Conservation (phyloP, 2,329 filamentous ascomycete genomes). For the Metarhizium humberi region DNA sequence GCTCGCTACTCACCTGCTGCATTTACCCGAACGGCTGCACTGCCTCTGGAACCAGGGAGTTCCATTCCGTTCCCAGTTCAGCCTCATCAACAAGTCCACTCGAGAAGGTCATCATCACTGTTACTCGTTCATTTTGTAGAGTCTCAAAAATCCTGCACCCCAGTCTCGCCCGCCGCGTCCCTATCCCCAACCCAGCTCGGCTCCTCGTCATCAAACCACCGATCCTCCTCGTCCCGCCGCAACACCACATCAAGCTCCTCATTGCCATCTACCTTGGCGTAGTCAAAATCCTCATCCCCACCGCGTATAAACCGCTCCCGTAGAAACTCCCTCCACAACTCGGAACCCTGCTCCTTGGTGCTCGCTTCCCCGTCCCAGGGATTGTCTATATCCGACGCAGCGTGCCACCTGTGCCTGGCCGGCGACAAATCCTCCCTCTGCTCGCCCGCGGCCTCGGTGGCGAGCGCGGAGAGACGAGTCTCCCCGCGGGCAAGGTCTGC, state of each 20-base stretch:
- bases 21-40: not conserved
- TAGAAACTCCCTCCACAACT: slow-evolving; percentile 65
- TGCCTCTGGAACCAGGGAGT: not conserved
- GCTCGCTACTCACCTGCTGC: not conserved
- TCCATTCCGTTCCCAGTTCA: not conserved
- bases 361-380: slow-evolving; percentile 20
- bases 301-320: slow-evolving; percentile 66
- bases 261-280: slow-evolving; percentile 58
- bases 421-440: not conserved
- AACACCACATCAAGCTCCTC: slow-evolving; percentile 59
- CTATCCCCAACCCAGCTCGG: slow-evolving; percentile 47
- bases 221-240: slow-evolving; percentile 57
- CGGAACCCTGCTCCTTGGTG: slow-evolving; percentile 53
- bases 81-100: not conserved
- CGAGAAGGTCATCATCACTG: not conserved
- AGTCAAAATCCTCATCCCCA: slow-evolving; percentile 71
- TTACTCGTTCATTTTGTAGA: not conserved
- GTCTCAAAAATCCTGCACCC: slow-evolving; percentile 59
- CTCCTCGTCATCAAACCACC: slow-evolving; percentile 74
- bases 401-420: not conserved
- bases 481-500: slow-evolving; percentile 70
- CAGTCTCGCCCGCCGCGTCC: slow-evolving; percentile 52
- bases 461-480: slow-evolving; percentile 56
- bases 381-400: not conserved
- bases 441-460: slow-evolving; percentile 7